Base-by-base conservation (phyloP, 352 stramenopile genomes). In the Lagenidium giganteum region DNA sequence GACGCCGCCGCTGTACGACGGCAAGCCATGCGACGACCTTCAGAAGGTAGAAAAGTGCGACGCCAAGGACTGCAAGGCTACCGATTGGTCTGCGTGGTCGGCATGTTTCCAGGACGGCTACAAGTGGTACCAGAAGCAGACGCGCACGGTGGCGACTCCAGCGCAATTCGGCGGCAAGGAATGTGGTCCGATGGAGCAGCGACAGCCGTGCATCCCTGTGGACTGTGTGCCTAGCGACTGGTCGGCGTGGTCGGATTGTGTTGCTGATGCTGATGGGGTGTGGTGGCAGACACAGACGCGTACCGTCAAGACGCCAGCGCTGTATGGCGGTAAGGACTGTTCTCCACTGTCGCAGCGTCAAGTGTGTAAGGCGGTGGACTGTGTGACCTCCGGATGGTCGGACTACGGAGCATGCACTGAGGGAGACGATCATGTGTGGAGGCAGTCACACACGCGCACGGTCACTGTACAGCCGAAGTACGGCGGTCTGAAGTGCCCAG, bases 301-400 rank as follows among this genome's bases (percentile, higher is more conserved):
- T 11, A 46, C 54, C 0, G 47, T 86, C 7, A 11, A 65, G 11
- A 57, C 67, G 20, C 16, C 28, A 0, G 14, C 65, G 5, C 44
- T 70, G 2, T 83, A 84, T 36, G 47, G 55, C 11, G 70, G 67
- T 7, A 50, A 35, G 21, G 24, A 21, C 7, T 83, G 70, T 23
- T 48, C 36, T 0, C 11, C 40, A 6, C 62, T 55, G 0, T 36
- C 38, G 13, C 41, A 72, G n/a, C 49, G 51, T 14, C 63, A 51
- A 25, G 32, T 35, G n/a, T 81, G 70, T 23, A 53, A 76, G 0
- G 62, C 67, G 1, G 54, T 84, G 3, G 56, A 85, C 46, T 87
- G 74, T 28, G 61, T 74, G 7, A 56, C 83, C n/a, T 73, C 63
- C 13, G 40, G 40, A 8, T 87, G 71, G 69, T 46, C 64, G 1